Evolutionary conservation across 768 basidiomycete genomes (phyloP), one percentile per base, ranked within the genome.

Genomic region (Kwoniella sp.): DNA sequence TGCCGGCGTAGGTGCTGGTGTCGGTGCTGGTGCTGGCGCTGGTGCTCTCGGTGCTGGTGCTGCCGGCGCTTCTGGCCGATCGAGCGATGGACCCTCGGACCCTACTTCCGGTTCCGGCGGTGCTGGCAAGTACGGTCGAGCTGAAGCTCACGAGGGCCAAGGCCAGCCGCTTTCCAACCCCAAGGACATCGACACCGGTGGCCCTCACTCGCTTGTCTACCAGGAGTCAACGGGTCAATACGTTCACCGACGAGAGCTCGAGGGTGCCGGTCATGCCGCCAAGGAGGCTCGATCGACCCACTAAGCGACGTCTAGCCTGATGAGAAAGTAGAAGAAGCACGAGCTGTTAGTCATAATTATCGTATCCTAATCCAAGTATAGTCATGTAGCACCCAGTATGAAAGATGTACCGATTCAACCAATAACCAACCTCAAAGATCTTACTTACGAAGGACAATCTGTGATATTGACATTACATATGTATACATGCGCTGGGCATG

Each of bases 201-300:
- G 68, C n/a, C 70, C 67, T 17, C 77, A 79, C 66, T 63, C 65
- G 10, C 60, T 79, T 19, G 77, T 79, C 48, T 76, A 64, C 58
- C 55, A 77, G 27, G 69, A 76, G 52, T 56, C 66, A 5, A 70
- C 66, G 9, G 71, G 72, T 25, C 73, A 76, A 53, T 79, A 79
- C 63, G 68, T 73, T 9, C 77, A 79, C 65, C 60, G 77, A 46
- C 65, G 67, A 13, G 77, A 79, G 48, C 68, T 76, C 15, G 68
- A 76, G 27, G 69, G 62, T 29, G 58, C 26, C 8, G 19, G 56
- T 22, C 17, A 2, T n/a, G 54, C 26, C 27, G 51, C 48, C 48
- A 49, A 44, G 40, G 40, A 44, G 40, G 17, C 8, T 19, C 40
- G 40, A 44, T 44, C 40, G 10, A 44, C 40, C 40, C 40, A 44